Base-by-base conservation (phyloP, 2,329 filamentous ascomycete genomes). In the Diaporthe citriasiana region DNA sequence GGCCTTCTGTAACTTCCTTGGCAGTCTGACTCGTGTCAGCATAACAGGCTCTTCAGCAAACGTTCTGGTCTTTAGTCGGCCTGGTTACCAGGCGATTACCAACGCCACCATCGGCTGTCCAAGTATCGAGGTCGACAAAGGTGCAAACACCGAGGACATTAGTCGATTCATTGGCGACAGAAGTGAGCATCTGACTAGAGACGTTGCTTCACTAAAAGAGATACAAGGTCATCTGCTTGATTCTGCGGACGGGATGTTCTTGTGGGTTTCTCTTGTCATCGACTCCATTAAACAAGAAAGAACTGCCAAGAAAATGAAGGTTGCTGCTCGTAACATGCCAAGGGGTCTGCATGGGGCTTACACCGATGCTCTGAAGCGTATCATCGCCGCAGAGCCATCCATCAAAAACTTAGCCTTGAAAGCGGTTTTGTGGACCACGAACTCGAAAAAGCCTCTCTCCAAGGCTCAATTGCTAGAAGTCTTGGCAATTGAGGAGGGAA, bases 261-360 rank as follows among this genome's bases (percentile, higher is more conserved):
- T 68, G 4, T 68, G 63, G 63, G 63, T 68, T 1, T 68, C 53
- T 3, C 68, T 71, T 4, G 53, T 59, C 4, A 59, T 71, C 22
- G 68, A 71, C 22, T 71, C 68, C 2, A 45, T 71, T 40, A 60
- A 50, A 8, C 33, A 71, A 13, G 68, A 71, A 22, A 71, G 68
- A 13, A 71, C 68, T 2, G 68, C 53, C 6, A 59, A 27, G 30
- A 71, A 71, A 59, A 71, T 71, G 68, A 71, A 71, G 42, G 8
- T 9, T 38, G 68, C 68, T 22, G 51, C 53, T 10, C 19, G 17
- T 7, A 71, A 60, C 6, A 59, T 60, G 51, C 53, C 68, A 1
- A 71, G 40, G 19, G 68, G 68, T 3, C 22, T 71, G 6, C 22
- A 45, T 12, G 42, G 63, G 19, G 63, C 63, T 17, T 68, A 68